Percentiles rank a stretch among this genome's conserved stretches.
phyloP scores from a whole-genome alignment of 1,139 yeast species.

The Hemisphaericaspora xylofermentans region DNA sequence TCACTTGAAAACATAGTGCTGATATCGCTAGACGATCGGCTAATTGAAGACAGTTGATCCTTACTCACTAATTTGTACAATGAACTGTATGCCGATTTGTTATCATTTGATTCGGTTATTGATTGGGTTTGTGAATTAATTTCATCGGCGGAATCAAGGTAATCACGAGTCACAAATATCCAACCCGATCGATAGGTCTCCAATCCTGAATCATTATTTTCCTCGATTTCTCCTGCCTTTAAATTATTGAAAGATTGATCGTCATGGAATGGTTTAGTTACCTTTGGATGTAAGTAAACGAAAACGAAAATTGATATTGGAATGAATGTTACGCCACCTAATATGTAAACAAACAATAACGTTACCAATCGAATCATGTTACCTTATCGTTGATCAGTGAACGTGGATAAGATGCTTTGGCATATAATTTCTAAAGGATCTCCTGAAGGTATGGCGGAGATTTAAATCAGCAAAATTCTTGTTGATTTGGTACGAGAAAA shows the following conservation, averaged over 20 bases:
- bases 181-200: conserved; percentile 73
- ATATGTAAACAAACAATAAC: conserved; percentile 34
- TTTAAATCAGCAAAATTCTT: no score
- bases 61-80: conserved; percentile 54
- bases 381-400: no score
- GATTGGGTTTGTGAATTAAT: conserved; percentile 34
- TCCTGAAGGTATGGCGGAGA: no score
- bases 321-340: conserved; percentile 80
- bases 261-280: conserved; percentile 11
- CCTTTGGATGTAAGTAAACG: conserved; percentile 23
- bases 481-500: no score
- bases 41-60: conserved; percentile 17
- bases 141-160: conserved; percentile 49
- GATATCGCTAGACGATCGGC: conserved; percentile 4
- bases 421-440: no score
- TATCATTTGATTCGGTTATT: conserved; percentile 38
- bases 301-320: conserved; percentile 50
- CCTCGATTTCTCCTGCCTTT: conserved; percentile 64
- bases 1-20: conserved; percentile 2
- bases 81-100: conserved; percentile 58
- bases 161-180: conserved; percentile 80
- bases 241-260: conserved; percentile 17
- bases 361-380: conserved; percentile 1
- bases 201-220: conserved; percentile 57
- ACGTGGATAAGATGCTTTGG: no score